Conservation (phyloP, 164 flowering plant genomes). For the Platanus orientalis region DNA sequence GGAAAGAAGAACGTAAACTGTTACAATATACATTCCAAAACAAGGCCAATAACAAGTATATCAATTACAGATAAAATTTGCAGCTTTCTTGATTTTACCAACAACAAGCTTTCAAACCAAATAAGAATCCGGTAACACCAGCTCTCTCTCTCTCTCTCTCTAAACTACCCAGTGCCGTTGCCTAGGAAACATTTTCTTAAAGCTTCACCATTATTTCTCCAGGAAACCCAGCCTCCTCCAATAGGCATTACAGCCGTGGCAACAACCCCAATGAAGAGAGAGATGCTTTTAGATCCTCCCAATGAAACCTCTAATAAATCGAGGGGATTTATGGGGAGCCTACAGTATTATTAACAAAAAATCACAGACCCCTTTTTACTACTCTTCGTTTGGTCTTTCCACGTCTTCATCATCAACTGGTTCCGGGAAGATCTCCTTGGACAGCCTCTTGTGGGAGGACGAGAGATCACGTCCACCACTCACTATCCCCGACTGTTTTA, state of each 20-base stretch:
- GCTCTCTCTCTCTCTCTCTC: no score
- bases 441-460: conserved; percentile 57
- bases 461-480: conserved; percentile 48
- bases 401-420: conserved; percentile 44
- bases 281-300: neutral
- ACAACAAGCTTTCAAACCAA: conserved; percentile 23
- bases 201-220: neutral
- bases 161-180: neutral
- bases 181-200: neutral
- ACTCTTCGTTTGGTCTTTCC: conserved; percentile 37
- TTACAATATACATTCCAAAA: conserved; percentile 51
- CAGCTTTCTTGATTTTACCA: conserved; percentile 27
- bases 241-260: no score
- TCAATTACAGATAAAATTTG: conserved; percentile 28
- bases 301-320: no score
- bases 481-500: conserved; percentile 38
- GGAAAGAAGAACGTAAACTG: no score
- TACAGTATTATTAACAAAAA: conserved; percentile 45
- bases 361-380: conserved; percentile 27
- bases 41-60: no score
- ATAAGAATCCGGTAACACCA: conserved; percentile 5
- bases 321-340: conserved; percentile 12
- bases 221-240: neutral
- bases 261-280: neutral
- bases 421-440: conserved; percentile 84